A percentile compares a stretch with the other conserved stretches of the same genome.
phyloP scores from a whole-genome alignment of 2,329 filamentous ascomycete genomes.

The Colletotrichum cereale region DNA sequence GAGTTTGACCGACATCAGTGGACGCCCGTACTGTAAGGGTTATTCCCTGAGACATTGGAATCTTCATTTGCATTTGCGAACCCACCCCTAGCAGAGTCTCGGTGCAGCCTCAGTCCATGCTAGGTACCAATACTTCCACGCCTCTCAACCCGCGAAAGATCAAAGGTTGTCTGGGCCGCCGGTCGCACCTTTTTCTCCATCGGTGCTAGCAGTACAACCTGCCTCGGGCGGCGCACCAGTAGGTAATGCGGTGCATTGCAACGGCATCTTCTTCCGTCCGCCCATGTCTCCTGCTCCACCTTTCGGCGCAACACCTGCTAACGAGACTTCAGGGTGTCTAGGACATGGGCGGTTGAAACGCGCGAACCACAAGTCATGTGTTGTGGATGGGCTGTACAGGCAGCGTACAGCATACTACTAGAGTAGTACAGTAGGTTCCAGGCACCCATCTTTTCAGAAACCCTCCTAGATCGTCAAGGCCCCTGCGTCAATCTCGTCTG shows the following conservation, averaged over 20 bases:
- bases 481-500: conserved; percentile 36
- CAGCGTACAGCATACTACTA: neutral
- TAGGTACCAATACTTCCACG: conserved; percentile 1
- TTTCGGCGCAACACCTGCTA: conserved; percentile 19
- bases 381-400: neutral
- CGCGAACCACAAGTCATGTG: conserved; percentile 10
- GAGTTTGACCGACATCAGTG: conserved; percentile 22
- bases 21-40: conserved; percentile 19
- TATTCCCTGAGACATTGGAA: conserved; percentile 28
- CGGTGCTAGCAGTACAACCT: neutral
- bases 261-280: conserved; percentile 14
- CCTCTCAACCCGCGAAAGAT: conserved; percentile 12
- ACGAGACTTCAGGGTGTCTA: conserved; percentile 15
- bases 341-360: conserved; percentile 25
- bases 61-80: conserved; percentile 12
- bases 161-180: conserved; percentile 21
- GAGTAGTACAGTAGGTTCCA: neutral
- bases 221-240: neutral
- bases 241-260: neutral
- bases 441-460: conserved; percentile 8
- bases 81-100: conserved; percentile 8
- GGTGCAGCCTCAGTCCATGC: conserved; percentile 23
- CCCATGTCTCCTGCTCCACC: conserved; percentile 17
- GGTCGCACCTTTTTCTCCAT: conserved; percentile 3
- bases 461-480: conserved; percentile 26